Evolutionary conservation across 75 land plant genomes (phyloP), one percentile per base, ranked within the genome.

Genomic region (Cryptomeria japonica): DNA sequence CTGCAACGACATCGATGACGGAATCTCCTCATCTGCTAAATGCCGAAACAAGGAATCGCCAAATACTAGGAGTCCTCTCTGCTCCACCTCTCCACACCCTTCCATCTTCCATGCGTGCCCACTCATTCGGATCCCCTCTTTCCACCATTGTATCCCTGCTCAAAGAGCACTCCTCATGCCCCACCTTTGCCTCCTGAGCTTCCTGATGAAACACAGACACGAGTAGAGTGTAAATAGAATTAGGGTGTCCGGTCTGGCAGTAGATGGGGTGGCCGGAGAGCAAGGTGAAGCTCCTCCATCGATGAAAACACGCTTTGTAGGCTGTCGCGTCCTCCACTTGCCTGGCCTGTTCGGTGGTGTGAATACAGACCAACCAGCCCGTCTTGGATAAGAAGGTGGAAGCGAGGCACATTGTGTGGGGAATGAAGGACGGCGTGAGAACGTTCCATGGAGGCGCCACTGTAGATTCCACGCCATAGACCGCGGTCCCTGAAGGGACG

Each of bases 71-170:
- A 46, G 58, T 14, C 85, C 85, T n/a, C 19, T 84, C 37, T 46
- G 85, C 58, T 16, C 58, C 58, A 15, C 85, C 85, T 28, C 58
- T 49, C 58, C 85, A 84, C 28, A 37, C 58, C n/a, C 31, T 84
- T 13, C 19, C 58, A 32, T 84, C 85, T 16, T 7, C 56, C 61
- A 1, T 84, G 11, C 13, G 31, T 1, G 16, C 36, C 85, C 85
- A 84, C 5, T 84, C 61, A 9, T 47, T 13, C 16, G 8, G 4
- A 49, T 53, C 39, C 36, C 32, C 37, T 22, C 34, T 51, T 12
- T 84, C 86, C 51, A 15, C 32, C 51, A 84, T 44, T 18, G 51
- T 32, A 55, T 84, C 86, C 37, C 64, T 53, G 9, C 28, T 32
- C 1, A 84, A 36, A 1, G 86, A 84, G 32, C 41, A 84, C 22